Base-by-base conservation (phyloP, 768 basidiomycete species). In the Mycena sanguinolenta region DNA sequence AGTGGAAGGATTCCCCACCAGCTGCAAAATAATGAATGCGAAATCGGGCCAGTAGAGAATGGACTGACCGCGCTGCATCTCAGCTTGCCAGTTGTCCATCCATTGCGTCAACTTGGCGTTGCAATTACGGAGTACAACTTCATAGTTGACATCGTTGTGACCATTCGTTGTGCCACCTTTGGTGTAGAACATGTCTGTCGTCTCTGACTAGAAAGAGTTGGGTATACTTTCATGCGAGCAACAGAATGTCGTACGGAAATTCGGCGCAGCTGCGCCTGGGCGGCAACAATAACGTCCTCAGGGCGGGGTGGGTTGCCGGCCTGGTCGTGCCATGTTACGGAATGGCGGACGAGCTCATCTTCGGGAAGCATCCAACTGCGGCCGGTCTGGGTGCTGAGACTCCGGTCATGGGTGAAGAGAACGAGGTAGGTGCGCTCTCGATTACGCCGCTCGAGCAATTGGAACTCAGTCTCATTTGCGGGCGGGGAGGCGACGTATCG, bases 311-410 rank as follows among this genome's bases (percentile, higher is more conserved):
- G 79, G 30, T 82, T 79, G 60, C 86, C 86, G 55, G 87, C 86
- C 44, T 85, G 84, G 76, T 89, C 86, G 77, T 95, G 94, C 94
- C 95, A 96, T 27, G 84, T 86, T 42, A 79, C 81, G 5, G 92
- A 87, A 74, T 92, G 86, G 69, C 91, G 86, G 68, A 95, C 87
- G 67, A 95, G 85, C 63, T 95, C 93, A 76, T 93, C 92, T 83
- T 95, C 94, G 12, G 92, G 93, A 23, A 96, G 86, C 95, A 95
- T 95, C 93, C 93, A 95, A 69, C 89, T 90, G 50, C 92, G 85
- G 57, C 94, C 95, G 2, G 94, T 95, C 79, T 95, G 94, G 79
- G 92, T 95, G 80, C 91, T 92, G 54, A 95, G 85, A 75, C 92
- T 93, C 63, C 94, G 91, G 79, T 96, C 94, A 75, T 96, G 95